Evolutionary conservation across 2,329 filamentous ascomycete species (phyloP).

Genomic region (Phyllosticta capitalensis): DNA sequence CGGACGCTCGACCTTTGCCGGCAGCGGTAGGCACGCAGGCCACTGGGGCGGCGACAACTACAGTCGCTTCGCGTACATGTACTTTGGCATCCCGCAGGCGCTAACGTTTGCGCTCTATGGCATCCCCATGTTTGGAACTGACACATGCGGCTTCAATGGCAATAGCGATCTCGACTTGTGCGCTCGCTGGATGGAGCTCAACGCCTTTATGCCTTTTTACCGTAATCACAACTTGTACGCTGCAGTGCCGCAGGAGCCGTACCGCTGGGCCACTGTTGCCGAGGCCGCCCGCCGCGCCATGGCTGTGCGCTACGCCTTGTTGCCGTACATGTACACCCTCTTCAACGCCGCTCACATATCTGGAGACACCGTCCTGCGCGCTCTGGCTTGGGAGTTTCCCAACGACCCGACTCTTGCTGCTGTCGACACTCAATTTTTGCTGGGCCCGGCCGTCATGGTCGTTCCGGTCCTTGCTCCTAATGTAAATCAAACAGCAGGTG

Average conservation of each 20-base stretch:
- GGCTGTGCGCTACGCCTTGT: conserved; percentile 58
- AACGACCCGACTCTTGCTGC: conserved; percentile 57
- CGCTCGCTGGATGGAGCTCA: conserved; percentile 63
- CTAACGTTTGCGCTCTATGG: conserved; percentile 65
- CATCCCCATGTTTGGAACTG: conserved; percentile 62
- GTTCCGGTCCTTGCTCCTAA: conserved; percentile 58
- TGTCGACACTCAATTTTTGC: conserved; percentile 63
- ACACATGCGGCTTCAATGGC: conserved; percentile 57
- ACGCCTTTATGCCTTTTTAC: conserved; percentile 70
- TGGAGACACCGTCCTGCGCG: conserved; percentile 62
- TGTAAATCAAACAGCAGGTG: conserved; percentile 51
- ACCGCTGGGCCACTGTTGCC: conserved; percentile 55
- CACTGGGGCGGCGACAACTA: conserved; percentile 73
- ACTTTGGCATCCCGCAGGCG: conserved; percentile 67
- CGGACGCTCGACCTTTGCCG: conserved; percentile 70
- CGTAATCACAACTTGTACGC: conserved; percentile 62
- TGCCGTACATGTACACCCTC: conserved; percentile 69
- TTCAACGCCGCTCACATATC: conserved; percentile 57
- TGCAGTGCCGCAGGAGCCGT: conserved; percentile 59
- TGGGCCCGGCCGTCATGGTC: conserved; percentile 56
- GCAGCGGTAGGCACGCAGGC: conserved; percentile 64
- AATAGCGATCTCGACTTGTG: conserved; percentile 62
- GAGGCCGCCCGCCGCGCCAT: conserved; percentile 58
- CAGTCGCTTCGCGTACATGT: conserved; percentile 64
- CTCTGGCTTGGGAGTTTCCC: conserved; percentile 65